Conservation (phyloP, 108 stramenopile genomes). For the Conticribra guillardii region DNA sequence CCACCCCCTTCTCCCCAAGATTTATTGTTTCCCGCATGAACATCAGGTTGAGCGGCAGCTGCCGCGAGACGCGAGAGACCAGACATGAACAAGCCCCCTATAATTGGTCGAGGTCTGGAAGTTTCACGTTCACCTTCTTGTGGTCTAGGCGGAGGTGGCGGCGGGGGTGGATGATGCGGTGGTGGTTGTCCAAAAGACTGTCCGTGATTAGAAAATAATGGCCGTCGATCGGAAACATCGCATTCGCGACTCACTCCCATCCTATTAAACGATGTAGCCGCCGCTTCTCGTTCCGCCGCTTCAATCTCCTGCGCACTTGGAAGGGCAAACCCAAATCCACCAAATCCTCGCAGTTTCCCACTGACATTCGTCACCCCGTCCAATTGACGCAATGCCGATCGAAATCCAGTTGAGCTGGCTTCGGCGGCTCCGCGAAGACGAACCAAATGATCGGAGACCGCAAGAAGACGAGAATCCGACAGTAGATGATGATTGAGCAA, state of each 20-base stretch:
- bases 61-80: slow-evolving; percentile 72
- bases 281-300: slow-evolving; percentile 42
- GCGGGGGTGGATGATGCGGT: slow-evolving; percentile 22
- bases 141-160: not conserved
- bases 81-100: slow-evolving; percentile 73
- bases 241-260: too few species aligned
- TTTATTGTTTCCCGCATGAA: not conserved
- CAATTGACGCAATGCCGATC: slow-evolving; percentile 41
- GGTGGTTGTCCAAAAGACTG: slow-evolving; percentile 3
- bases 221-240: not conserved
- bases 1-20: slow-evolving; percentile 19
- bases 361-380: slow-evolving; percentile 51
- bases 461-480: slow-evolving; percentile 47
- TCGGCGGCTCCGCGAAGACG: slow-evolving; percentile 40
- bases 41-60: slow-evolving; percentile 69
- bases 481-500: slow-evolving; percentile 44
- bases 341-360: slow-evolving; percentile 33
- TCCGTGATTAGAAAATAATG: not conserved
- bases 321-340: slow-evolving; percentile 38
- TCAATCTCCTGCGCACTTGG: slow-evolving; percentile 52
- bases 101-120: slow-evolving; percentile 65
- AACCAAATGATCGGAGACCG: slow-evolving; percentile 50
- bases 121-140: slow-evolving; percentile 11
- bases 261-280: not conserved
- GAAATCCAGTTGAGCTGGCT: slow-evolving; percentile 41